Evolutionary conservation across 108 stramenopile genomes (phyloP).

Genomic region (Seminavis robusta): DNA sequence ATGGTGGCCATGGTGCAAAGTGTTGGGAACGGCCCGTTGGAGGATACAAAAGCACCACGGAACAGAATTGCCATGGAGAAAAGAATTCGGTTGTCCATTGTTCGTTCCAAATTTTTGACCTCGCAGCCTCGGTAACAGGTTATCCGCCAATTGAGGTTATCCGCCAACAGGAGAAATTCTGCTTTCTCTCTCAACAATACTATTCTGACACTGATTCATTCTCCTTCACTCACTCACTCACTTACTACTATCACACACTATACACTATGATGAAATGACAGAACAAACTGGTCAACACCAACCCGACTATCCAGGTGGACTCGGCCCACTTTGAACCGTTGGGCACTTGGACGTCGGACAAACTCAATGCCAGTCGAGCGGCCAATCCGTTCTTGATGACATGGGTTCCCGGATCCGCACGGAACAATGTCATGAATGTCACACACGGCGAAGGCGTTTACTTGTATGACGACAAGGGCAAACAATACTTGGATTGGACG

Average conservation of each 20-base stretch:
- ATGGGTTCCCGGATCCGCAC: conserved; percentile 44
- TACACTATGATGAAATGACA: conserved; percentile 22
- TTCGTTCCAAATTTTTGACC: no score
- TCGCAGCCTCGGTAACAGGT: no score
- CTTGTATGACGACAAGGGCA: conserved; percentile 53
- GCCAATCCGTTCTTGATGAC: conserved; percentile 56
- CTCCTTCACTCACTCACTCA: background rate
- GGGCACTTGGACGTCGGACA: conserved; percentile 43
- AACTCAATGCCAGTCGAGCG: conserved; percentile 29
- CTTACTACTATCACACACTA: conserved; percentile 11
- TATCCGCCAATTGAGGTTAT: background rate
- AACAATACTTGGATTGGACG: conserved; percentile 69
- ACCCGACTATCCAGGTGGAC: conserved; percentile 31
- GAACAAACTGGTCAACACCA: background rate
- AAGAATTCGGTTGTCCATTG: background rate
- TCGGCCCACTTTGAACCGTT: conserved; percentile 46
- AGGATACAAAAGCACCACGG: background rate
- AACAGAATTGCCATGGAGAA: background rate
- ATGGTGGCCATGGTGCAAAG: background rate
- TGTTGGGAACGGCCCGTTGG: background rate
- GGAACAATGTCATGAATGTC: conserved; percentile 47
- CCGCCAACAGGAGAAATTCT: background rate
- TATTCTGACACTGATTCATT: background rate
- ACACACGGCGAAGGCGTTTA: conserved; percentile 51
- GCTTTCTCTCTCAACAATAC: background rate